A percentile compares a stretch with the other conserved stretches of the same genome.
Conservation (phyloP, 495 filamentous ascomycete species). For the Podospora comata region DNA sequence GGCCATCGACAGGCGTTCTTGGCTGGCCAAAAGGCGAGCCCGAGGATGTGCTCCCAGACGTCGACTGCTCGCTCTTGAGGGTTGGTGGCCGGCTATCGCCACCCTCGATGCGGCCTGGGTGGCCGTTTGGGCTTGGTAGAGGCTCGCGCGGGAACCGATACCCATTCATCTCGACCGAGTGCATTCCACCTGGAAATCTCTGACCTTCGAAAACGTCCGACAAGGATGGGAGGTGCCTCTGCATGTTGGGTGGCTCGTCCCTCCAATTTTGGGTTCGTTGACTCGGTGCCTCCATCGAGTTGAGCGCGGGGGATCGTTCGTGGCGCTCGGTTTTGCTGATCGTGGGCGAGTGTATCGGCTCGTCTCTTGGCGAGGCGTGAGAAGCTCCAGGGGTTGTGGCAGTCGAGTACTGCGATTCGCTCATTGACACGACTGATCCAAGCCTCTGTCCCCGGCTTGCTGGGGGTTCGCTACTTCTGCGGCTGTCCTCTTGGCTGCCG, state of each 20-base stretch:
- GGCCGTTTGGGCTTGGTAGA: slow-evolving; percentile 20
- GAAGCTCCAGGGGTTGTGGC: background rate
- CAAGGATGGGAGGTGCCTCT: slow-evolving; percentile 34
- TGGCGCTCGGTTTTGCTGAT: slow-evolving; percentile 19
- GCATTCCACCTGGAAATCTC: slow-evolving; percentile 14
- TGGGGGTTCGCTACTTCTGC: slow-evolving; percentile 45
- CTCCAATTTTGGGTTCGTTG: slow-evolving; percentile 22
- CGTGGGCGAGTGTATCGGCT: slow-evolving; percentile 35
- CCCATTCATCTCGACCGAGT: slow-evolving; percentile 23
- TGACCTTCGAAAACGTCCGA: slow-evolving; percentile 36
- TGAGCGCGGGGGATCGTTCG: slow-evolving; percentile 31
- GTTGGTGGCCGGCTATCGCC: slow-evolving; percentile 27
- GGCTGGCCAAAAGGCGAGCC: slow-evolving; percentile 30
- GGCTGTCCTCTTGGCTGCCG: slow-evolving; percentile 43
- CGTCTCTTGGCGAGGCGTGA: slow-evolving; percentile 22
- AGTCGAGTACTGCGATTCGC: slow-evolving; percentile 32
- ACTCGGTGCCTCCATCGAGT: slow-evolving; percentile 14
- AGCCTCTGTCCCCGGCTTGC: slow-evolving; percentile 40
- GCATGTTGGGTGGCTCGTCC: slow-evolving; percentile 27
- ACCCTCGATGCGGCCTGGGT: slow-evolving; percentile 13
- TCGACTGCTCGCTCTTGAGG: slow-evolving; percentile 32
- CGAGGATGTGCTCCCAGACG: slow-evolving; percentile 30
- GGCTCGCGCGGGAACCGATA: slow-evolving; percentile 19
- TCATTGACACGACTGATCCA: slow-evolving; percentile 37
- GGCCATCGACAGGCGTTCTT: slow-evolving; percentile 43